Evolutionary conservation across 352 stramenopile genomes (phyloP).

Genomic region (Phytophthora constricta): DNA sequence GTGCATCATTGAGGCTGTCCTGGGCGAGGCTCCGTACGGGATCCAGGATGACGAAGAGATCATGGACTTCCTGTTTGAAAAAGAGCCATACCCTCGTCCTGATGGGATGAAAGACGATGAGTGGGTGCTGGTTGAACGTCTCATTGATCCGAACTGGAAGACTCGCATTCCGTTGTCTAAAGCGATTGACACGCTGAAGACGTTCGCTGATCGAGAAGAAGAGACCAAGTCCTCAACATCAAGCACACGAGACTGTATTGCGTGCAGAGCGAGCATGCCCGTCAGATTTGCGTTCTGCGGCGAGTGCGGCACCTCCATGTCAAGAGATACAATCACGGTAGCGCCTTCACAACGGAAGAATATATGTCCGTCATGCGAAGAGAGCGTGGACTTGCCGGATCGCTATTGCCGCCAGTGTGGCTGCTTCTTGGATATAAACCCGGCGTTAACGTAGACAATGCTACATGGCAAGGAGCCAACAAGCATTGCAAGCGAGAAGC

Average conservation of each 20-base stretch:
- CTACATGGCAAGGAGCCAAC: no score
- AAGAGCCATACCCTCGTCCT: neutral
- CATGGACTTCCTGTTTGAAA: neutral
- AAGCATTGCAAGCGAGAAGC: no score
- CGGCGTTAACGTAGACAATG: neutral
- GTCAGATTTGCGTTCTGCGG: slow-evolving; percentile 12
- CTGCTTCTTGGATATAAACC: neutral
- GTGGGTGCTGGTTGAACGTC: slow-evolving; percentile 16
- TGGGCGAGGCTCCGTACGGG: no score
- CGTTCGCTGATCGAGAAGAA: slow-evolving; percentile 21
- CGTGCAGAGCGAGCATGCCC: slow-evolving; percentile 1
- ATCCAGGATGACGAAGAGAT: no score
- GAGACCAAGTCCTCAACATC: neutral
- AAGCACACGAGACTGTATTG: neutral
- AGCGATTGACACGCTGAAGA: slow-evolving; percentile 16
- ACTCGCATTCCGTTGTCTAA: slow-evolving; percentile 14
- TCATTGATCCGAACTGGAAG: slow-evolving; percentile 13
- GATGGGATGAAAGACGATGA: slow-evolving; percentile 24
- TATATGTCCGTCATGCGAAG: slow-evolving; percentile 3
- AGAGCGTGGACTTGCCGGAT: neutral
- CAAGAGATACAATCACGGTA: neutral
- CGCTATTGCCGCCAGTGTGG: slow-evolving; percentile 13
- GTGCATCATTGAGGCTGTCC: no score
- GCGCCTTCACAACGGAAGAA: neutral
- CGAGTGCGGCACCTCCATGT: slow-evolving; percentile 2